phyloP scores from a whole-genome alignment of 169 alveolate species.

The Hammondia hammondi region DNA sequence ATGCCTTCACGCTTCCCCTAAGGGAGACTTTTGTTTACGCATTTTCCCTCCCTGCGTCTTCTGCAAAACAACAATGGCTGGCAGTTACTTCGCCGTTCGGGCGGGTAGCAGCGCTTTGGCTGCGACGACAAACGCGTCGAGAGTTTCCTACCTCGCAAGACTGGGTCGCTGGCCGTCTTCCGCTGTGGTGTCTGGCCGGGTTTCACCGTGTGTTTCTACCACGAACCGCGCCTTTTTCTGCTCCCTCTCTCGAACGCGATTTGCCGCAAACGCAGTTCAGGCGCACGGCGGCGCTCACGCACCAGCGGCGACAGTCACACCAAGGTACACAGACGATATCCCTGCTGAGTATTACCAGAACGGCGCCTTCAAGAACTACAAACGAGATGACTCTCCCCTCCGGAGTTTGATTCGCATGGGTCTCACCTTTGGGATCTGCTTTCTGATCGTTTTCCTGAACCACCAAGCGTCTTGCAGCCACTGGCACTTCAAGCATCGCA shows the following conservation, averaged over 20 bases:
- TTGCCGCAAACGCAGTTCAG: background rate
- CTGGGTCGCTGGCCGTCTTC: background rate
- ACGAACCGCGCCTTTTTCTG: background rate
- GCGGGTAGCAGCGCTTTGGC: background rate
- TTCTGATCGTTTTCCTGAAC: background rate
- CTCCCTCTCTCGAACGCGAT: slow-evolving; percentile 8
- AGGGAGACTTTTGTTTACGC: background rate
- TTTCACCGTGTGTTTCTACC: background rate
- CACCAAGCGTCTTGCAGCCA: slow-evolving; percentile 27
- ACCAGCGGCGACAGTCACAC: background rate
- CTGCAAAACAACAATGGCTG: background rate
- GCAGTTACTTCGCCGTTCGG: background rate
- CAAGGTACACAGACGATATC: slow-evolving; percentile 26
- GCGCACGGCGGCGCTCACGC: background rate
- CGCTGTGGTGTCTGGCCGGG: too few relatives aligned
- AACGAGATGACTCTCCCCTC: background rate
- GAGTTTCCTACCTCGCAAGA: background rate
- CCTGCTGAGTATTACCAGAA: slow-evolving; percentile 28
- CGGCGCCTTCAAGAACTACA: slow-evolving; percentile 1
- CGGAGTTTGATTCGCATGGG: background rate
- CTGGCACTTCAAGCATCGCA: slow-evolving; percentile 49
- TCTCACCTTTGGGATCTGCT: background rate
- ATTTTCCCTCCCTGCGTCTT: background rate
- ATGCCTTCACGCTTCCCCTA: background rate
- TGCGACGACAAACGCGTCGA: background rate